phyloP scores from a whole-genome alignment of 371 early-diverging fungal genomes.

The Lichtheimia ornata region DNA sequence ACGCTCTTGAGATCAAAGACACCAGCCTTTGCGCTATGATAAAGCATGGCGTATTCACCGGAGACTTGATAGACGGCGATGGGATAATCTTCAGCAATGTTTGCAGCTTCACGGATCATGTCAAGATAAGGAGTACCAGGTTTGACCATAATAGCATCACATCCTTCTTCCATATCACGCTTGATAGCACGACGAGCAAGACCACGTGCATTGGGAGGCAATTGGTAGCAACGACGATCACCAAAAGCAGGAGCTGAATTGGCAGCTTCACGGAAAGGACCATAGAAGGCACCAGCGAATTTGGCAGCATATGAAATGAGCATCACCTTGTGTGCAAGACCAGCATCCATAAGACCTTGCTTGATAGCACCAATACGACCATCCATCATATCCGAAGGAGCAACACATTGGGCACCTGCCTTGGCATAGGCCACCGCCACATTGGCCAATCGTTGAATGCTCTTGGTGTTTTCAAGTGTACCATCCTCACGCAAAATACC shows the following conservation, averaged over 20 bases:
- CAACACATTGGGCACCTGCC: slow-evolving; percentile 87
- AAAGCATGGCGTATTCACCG: slow-evolving; percentile 95
- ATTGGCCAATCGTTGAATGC: slow-evolving; percentile 81
- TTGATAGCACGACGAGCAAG: slow-evolving; percentile 86
- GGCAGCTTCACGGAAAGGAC: slow-evolving; percentile 96
- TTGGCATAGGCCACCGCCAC: slow-evolving; percentile 87
- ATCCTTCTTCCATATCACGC: slow-evolving; percentile 93
- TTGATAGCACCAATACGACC: slow-evolving; percentile 94
- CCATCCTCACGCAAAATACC: slow-evolving; percentile 85
- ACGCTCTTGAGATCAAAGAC: slow-evolving; percentile 84
- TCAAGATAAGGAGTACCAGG: slow-evolving; percentile 96
- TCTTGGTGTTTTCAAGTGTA: slow-evolving; percentile 77
- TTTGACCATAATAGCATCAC: slow-evolving; percentile 97
- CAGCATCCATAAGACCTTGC: slow-evolving; percentile 69
- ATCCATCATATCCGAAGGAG: slow-evolving; percentile 99
- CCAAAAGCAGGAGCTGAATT: slow-evolving; percentile 91
- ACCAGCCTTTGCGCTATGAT: slow-evolving; percentile 83
- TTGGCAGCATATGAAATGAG: slow-evolving; percentile 96
- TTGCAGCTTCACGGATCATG: slow-evolving; percentile 89
- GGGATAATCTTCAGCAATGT: slow-evolving; percentile 69
- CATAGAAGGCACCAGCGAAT: slow-evolving; percentile 93
- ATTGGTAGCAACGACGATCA: slow-evolving; percentile 93
- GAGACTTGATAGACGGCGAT: slow-evolving; percentile 93
- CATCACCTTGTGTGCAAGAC: slow-evolving; percentile 75
- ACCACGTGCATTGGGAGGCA: slow-evolving; percentile 88